These are phyloP conservation scores for Elsinoe ampelina DNA, from an alignment of 2,329 filamentous ascomycete genomes.

Conservation along the genomic window DNA sequence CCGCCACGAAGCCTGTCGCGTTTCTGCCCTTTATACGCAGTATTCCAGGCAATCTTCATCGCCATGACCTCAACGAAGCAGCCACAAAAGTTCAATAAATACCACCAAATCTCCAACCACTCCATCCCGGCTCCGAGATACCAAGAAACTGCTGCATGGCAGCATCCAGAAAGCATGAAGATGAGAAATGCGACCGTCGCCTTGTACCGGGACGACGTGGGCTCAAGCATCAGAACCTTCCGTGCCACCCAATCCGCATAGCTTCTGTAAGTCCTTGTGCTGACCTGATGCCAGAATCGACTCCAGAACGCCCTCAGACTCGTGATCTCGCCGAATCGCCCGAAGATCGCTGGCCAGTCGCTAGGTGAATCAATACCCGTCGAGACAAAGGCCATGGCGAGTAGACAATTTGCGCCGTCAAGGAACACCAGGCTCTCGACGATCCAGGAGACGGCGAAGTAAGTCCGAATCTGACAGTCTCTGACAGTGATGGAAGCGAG, in stretches of 20 bases:
- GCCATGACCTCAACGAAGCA: background rate
- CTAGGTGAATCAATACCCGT: background rate
- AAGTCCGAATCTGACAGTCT: background rate
- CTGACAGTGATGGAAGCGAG: background rate
- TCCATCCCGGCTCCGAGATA: background rate
- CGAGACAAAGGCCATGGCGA: background rate
- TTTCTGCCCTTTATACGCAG: background rate
- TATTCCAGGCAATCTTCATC: background rate
- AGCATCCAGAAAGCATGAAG: background rate
- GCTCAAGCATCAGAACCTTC: background rate
- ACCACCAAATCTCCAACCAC: background rate
- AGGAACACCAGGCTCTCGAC: background rate
- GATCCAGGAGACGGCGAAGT: background rate
- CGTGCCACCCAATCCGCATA: background rate
- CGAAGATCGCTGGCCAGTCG: background rate
- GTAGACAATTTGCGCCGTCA: background rate
- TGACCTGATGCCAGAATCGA: background rate
- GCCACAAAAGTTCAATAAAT: background rate
- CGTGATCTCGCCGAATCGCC: background rate
- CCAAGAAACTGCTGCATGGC: background rate
- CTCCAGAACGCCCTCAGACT: background rate
- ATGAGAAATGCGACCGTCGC: background rate
- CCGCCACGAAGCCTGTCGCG: no score
- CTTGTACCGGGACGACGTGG: background rate
- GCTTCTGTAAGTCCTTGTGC: background rate